These are phyloP conservation scores for Sugiyamaella qingdaonensis DNA, from an alignment of 805 yeast species.

Conservation along the genomic window DNA sequence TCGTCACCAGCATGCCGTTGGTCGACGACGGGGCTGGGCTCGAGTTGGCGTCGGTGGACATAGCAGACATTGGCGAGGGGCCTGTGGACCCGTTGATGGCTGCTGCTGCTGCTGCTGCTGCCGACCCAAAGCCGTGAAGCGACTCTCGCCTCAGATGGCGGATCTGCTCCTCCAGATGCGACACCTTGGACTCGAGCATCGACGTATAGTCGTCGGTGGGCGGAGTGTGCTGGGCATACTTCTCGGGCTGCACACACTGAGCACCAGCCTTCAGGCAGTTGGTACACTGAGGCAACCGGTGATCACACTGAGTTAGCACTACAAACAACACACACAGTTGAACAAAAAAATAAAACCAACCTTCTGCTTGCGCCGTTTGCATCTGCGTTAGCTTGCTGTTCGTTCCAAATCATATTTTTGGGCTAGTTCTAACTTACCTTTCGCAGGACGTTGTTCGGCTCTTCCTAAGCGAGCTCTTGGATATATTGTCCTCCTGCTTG, in stretches of 20 bases:
- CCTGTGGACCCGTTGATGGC: slow-evolving; percentile 7
- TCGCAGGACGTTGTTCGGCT: slow-evolving; percentile 27
- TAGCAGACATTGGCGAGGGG: slow-evolving; percentile 30
- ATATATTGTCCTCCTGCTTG: background rate
- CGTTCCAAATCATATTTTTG: too few species aligned
- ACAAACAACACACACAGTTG: background rate
- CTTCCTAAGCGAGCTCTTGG: slow-evolving; percentile 3
- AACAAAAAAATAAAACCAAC: background rate
- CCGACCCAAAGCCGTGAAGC: background rate
- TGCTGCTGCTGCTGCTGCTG: slow-evolving; percentile 23
- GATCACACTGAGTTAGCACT: slow-evolving; percentile 46
- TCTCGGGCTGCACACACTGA: slow-evolving; percentile 59
- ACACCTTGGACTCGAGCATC: slow-evolving; percentile 52
- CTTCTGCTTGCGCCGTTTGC: slow-evolving; percentile 24
- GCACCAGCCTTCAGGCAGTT: slow-evolving; percentile 62
- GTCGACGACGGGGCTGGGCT: background rate
- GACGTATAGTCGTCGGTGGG: slow-evolving; percentile 49
- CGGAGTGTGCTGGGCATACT: slow-evolving; percentile 45
- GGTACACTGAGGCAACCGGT: slow-evolving; percentile 58
- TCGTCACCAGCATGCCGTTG: background rate
- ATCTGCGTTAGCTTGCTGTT: slow-evolving; percentile 9
- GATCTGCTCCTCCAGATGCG: slow-evolving; percentile 43
- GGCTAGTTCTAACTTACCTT: slow-evolving; percentile 12
- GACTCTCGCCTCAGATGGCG: slow-evolving; percentile 22
- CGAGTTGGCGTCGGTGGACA: slow-evolving; percentile 1